phyloP scores from a whole-genome alignment of 257 asterid genomes.

The Catharanthus roseus region DNA sequence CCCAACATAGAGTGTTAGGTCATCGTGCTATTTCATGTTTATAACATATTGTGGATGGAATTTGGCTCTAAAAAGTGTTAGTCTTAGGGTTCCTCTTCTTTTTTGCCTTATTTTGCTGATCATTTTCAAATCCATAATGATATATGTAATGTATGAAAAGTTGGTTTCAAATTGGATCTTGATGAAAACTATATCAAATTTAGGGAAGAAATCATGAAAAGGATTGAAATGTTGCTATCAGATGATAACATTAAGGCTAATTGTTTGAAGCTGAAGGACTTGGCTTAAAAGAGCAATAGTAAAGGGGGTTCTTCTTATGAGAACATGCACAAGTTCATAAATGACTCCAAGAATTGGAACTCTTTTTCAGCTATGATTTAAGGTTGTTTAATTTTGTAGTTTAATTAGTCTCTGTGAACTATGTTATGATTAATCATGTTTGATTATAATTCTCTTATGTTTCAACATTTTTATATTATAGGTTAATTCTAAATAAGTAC shows the following conservation, averaged over 20 bases:
- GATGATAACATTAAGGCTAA: conserved; percentile 30
- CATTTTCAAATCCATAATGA: conserved; percentile 41
- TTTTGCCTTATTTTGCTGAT: conserved; percentile 66
- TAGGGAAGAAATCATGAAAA: conserved; percentile 39
- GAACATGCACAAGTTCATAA: conserved; percentile 15
- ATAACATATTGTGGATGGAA: conserved; percentile 65
- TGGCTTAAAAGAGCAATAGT: conserved; percentile 31
- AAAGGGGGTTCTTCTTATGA: conserved; percentile 39
- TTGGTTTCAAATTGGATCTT: conserved; percentile 29
- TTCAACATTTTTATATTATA: no score
- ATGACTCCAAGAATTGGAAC: conserved; percentile 23
- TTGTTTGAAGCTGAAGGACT: conserved; percentile 26
- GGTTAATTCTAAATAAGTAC: no score
- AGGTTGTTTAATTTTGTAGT: no score
- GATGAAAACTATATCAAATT: conserved; percentile 36
- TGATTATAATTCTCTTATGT: no score
- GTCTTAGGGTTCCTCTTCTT: conserved; percentile 50
- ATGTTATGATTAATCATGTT: no score
- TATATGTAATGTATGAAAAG: conserved; percentile 47
- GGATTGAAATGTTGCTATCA: conserved; percentile 36
- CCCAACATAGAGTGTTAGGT: conserved; percentile 47
- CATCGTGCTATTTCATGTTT: conserved; percentile 50
- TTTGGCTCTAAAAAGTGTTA: conserved; percentile 51
- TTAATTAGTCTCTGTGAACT: no score
- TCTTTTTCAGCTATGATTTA: conserved; percentile 20